phyloP scores from a whole-genome alignment of 75 land plant genomes.

The Picea glauca region DNA sequence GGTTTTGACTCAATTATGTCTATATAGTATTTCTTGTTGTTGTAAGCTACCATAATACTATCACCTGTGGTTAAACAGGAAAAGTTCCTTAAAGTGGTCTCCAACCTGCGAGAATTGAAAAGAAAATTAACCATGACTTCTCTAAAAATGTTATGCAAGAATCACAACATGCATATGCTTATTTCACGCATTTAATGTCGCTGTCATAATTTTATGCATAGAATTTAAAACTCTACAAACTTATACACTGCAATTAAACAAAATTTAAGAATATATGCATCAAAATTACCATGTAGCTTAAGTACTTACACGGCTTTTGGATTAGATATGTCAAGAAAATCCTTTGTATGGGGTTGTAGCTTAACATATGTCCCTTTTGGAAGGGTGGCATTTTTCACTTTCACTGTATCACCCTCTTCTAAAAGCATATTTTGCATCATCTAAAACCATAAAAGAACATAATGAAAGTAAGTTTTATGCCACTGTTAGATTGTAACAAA shows the following conservation, averaged over 20 bases:
- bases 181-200: too few species aligned
- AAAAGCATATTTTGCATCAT: slow-evolving; percentile 27
- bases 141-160: too few species aligned
- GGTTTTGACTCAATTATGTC: slow-evolving; percentile 58
- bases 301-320: slow-evolving; percentile 24
- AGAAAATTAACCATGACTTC: too few species aligned
- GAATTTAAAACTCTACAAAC: too few species aligned
- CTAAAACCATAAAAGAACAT: background rate
- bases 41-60: slow-evolving; percentile 43
- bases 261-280: too few species aligned
- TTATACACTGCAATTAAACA: too few species aligned
- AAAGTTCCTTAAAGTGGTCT: slow-evolving; percentile 45
- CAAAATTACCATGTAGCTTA: too few species aligned
- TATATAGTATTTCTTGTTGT: slow-evolving; percentile 46
- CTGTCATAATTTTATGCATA: too few species aligned
- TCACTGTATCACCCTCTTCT: slow-evolving; percentile 16
- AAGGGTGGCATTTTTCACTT: slow-evolving; percentile 18
- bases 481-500: too few species aligned
- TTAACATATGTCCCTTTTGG: slow-evolving; percentile 28
- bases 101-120: slow-evolving; percentile 15
- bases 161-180: too few species aligned
- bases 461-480: too few species aligned
- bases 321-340: slow-evolving; percentile 25
- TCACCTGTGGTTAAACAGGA: slow-evolving; percentile 57
- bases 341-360: slow-evolving; percentile 25